Conservation (phyloP, 805 yeast species). For the Komagataella pastoris region DNA sequence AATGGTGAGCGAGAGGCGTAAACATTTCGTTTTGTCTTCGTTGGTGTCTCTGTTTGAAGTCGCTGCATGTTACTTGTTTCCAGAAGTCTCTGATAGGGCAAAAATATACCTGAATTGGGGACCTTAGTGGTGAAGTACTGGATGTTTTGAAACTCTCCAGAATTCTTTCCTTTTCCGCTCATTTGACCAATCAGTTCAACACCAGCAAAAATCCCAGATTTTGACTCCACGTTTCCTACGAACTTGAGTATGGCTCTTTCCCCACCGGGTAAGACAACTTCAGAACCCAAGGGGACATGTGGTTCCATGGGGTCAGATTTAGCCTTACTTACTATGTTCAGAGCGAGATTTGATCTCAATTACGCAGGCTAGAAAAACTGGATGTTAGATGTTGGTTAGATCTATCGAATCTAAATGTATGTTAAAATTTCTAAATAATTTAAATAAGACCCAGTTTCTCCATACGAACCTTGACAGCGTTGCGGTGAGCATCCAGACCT, state of each 20-base stretch:
- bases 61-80: slow-evolving; percentile 7
- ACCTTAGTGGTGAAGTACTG: slow-evolving; percentile 51
- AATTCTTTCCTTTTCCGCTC: slow-evolving; percentile 61
- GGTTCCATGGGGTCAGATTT: neutral
- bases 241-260: slow-evolving; percentile 56
- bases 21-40: neutral
- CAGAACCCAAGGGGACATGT: slow-evolving; percentile 6
- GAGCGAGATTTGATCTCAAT: neutral
- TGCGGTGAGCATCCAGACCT: slow-evolving; percentile 94
- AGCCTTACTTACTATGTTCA: neutral
- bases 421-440: neutral
- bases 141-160: slow-evolving; percentile 67
- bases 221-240: slow-evolving; percentile 62
- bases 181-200: slow-evolving; percentile 67
- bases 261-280: slow-evolving; percentile 43
- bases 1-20: slow-evolving; percentile 1
- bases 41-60: slow-evolving; percentile 5
- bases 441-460: slow-evolving; percentile 45
- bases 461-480: slow-evolving; percentile 92
- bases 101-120: slow-evolving; percentile 65
- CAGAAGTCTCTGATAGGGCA: slow-evolving; percentile 35
- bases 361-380: neutral
- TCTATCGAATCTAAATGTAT: neutral
- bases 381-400: neutral
- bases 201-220: slow-evolving; percentile 74